A percentile compares a stretch with the other conserved stretches of the same genome.
Evolutionary conservation across 495 filamentous ascomycete species (phyloP).

Genomic region (Penicillium manginii): DNA sequence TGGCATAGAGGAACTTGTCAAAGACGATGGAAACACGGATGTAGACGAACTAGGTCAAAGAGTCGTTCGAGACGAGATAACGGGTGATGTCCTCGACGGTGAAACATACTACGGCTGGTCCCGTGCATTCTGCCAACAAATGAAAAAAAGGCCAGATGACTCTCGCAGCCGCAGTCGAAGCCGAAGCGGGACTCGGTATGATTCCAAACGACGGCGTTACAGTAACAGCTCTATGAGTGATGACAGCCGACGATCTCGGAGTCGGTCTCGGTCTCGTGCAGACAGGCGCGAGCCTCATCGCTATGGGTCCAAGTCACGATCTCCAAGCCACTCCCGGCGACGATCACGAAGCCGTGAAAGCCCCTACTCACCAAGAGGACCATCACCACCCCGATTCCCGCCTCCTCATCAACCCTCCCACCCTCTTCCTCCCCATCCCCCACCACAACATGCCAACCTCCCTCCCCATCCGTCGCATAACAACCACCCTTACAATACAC

Average conservation of each 20-base stretch:
- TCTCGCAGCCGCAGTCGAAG: constrained; percentile 32
- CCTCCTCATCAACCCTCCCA: constrained; percentile 32
- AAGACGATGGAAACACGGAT: constrained; percentile 51
- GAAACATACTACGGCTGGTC: constrained; percentile 91
- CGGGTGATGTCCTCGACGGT: constrained; percentile 60
- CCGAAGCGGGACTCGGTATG: constrained; percentile 43
- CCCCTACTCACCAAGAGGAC: constrained; percentile 52
- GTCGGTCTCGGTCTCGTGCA: constrained; percentile 26
- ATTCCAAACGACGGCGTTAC: constrained; percentile 46
- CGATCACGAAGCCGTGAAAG: constrained; percentile 46
- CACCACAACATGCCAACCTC: constrained; percentile 27
- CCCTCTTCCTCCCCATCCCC: constrained; percentile 25
- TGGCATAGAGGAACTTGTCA: constrained; percentile 38
- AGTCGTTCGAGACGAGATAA: constrained; percentile 61
- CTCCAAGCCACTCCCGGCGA: constrained; percentile 23
- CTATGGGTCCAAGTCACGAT: constrained; percentile 20
- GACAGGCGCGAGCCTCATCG: constrained; percentile 7
- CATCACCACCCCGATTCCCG: constrained; percentile 32
- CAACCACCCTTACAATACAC: constrained; percentile 24
- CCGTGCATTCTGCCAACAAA: constrained; percentile 75
- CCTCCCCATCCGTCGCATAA: constrained; percentile 22
- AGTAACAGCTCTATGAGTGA: constrained; percentile 51
- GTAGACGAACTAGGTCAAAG: constrained; percentile 76
- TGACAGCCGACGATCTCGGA: constrained; percentile 28
- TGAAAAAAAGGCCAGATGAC: constrained; percentile 61